Evolutionary conservation across 345 rosid species (phyloP).

Genomic region (Populus deltoides): DNA sequence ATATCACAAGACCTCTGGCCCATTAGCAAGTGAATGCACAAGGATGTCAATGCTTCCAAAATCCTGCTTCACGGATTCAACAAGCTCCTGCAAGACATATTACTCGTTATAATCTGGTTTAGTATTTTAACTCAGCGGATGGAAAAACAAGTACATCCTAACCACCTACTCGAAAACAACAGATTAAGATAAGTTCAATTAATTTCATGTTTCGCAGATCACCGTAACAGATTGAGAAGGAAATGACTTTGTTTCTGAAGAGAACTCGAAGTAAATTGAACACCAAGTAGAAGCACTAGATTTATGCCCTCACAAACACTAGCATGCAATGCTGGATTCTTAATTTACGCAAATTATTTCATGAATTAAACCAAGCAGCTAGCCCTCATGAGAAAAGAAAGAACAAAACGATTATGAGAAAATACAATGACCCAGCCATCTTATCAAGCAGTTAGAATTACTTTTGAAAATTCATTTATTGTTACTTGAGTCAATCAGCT

Average conservation of each 20-base stretch:
- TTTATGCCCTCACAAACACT: not conserved
- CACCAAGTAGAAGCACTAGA: too few relatives aligned
- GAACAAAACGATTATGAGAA: not conserved
- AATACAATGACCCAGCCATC: not conserved
- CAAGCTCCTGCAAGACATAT: conserved; percentile 58
- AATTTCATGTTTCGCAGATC: not conserved
- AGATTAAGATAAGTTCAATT: not conserved
- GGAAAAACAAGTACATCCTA: not conserved
- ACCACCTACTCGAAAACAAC: not conserved
- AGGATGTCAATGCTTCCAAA: conserved; percentile 92
- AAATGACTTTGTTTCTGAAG: too few relatives aligned
- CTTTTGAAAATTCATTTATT: not conserved
- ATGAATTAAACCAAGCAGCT: too few relatives aligned
- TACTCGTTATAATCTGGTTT: not conserved
- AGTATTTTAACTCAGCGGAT: not conserved
- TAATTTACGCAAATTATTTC: not conserved
- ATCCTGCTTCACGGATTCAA: conserved; percentile 77
- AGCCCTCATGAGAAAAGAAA: too few relatives aligned
- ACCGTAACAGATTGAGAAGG: not conserved
- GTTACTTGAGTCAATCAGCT: not conserved
- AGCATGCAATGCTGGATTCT: not conserved
- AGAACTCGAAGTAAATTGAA: not conserved
- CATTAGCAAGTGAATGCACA: conserved; percentile 93
- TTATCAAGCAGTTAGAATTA: not conserved
- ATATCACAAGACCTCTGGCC: conserved; percentile 67